phyloP scores from a whole-genome alignment of 345 rosid species.

The Clarkia xantiana region DNA sequence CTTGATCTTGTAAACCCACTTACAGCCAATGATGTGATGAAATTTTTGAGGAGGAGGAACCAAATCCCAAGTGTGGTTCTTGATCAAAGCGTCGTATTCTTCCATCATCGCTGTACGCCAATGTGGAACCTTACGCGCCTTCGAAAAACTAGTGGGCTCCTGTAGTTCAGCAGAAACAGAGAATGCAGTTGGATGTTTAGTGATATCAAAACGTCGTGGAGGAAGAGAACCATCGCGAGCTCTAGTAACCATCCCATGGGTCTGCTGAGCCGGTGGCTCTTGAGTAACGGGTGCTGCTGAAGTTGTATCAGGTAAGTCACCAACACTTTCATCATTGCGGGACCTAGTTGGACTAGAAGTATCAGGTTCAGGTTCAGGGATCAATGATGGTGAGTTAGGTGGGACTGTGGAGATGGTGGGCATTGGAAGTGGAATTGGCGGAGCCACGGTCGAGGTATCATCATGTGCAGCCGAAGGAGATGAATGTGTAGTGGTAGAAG shows the following conservation, averaged over 20 bases:
- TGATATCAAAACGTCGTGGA: background rate
- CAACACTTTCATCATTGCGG: background rate
- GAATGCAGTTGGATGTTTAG: background rate
- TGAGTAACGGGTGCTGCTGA: background rate
- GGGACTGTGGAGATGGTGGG: too few species aligned
- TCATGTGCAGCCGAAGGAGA: background rate
- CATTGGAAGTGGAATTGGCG: too few species aligned
- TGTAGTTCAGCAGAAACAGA: background rate
- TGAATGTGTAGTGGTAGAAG: background rate
- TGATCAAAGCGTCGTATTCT: too few species aligned
- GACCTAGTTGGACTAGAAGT: too few species aligned
- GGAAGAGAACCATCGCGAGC: background rate
- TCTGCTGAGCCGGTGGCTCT: background rate
- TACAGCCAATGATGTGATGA: background rate
- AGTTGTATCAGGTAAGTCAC: background rate
- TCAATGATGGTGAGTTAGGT: too few species aligned
- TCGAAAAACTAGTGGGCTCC: background rate
- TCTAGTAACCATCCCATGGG: too few species aligned
- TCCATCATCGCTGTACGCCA: background rate
- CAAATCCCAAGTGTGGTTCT: background rate
- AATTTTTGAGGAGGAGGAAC: background rate
- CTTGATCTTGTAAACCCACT: background rate
- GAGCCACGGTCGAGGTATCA: too few species aligned
- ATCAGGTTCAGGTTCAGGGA: too few species aligned
- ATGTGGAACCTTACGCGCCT: background rate